Evolutionary conservation across 78 protist species (phyloP).

Genomic region (Dictyostelium intermedium): DNA sequence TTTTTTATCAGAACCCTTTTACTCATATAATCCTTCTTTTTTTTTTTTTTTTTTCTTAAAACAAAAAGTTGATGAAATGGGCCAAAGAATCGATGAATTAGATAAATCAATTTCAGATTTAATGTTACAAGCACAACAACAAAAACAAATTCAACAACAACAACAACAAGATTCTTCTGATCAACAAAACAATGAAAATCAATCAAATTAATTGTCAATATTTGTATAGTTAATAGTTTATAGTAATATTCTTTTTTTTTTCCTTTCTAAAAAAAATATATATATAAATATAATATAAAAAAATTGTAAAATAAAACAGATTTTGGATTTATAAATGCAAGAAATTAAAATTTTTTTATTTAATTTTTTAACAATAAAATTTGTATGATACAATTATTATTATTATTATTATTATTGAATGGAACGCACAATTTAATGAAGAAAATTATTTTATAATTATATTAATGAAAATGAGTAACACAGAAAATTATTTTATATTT

Average conservation of each 20-base stretch:
- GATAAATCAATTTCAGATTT: constrained; percentile 71
- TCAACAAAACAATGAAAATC: not conserved
- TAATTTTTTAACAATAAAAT: no score
- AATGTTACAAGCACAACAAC: constrained; percentile 52
- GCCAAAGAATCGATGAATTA: constrained; percentile 71
- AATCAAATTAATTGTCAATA: not conserved
- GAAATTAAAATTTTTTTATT: no score
- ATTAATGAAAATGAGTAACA: no score
- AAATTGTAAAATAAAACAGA: not conserved
- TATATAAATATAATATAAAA: no score
- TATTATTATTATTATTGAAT: no score
- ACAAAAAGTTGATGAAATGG: constrained; percentile 65
- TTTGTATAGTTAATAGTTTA: not conserved
- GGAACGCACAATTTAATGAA: no score
- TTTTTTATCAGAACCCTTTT: no score
- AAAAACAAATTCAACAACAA: not conserved
- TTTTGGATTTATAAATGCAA: not conserved
- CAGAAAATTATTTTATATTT: no score
- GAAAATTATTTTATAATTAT: no score
- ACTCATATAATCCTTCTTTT: not conserved
- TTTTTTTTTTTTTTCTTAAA: not conserved
- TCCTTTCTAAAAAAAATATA: no score
- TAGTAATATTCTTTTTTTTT: not conserved
- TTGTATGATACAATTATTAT: no score
- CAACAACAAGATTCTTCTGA: not conserved